Percentiles rank a stretch among this genome's conserved stretches.
Conservation (phyloP, 345 rosid genomes). For the Moricandia moricandioides region DNA sequence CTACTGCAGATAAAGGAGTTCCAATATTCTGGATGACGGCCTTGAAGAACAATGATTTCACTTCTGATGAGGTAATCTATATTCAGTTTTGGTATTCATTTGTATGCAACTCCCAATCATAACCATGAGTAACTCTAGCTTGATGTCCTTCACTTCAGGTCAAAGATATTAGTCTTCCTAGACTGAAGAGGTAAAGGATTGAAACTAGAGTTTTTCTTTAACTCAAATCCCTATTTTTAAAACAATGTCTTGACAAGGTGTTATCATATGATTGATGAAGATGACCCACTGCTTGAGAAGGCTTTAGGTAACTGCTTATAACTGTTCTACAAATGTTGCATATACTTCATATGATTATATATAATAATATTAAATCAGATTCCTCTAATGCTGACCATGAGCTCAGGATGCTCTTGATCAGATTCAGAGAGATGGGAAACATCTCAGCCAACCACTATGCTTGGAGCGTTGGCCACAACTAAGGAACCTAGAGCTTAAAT, state of each 20-base stretch:
- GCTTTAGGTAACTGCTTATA: slow-evolving; percentile 57
- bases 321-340: not conserved
- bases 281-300: slow-evolving; percentile 84
- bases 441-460: not conserved
- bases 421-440: not conserved
- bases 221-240: not conserved
- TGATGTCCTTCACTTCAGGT: not conserved
- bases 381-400: not conserved
- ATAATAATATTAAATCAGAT: not conserved
- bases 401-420: not conserved
- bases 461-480: not conserved
- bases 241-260: slow-evolving; percentile 62
- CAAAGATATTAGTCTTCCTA: not conserved
- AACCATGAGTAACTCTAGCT: not conserved
- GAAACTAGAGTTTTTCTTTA: not conserved
- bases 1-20: not conserved
- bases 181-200: not conserved
- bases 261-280: slow-evolving; percentile 92
- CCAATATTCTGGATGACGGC: not conserved
- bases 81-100: not conserved
- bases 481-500: not conserved
- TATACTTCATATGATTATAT: not conserved
- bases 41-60: not conserved
- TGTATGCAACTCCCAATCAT: not conserved
- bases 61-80: not conserved